These are phyloP conservation scores for Diversispora eburnea DNA, from an alignment of 192 early-diverging fungal species.

Conservation along the genomic window DNA sequence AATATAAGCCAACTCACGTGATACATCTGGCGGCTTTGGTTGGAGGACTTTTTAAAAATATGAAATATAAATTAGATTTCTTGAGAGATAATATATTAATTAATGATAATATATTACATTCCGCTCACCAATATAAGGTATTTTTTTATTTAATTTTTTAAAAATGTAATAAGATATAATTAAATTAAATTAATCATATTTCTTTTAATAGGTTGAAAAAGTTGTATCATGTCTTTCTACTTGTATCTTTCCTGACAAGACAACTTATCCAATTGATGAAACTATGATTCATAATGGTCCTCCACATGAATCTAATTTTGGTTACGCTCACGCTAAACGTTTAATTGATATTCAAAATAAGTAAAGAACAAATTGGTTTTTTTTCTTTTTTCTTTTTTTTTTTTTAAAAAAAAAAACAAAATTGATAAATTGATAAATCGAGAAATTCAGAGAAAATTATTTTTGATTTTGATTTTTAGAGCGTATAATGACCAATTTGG, in stretches of 20 bases:
- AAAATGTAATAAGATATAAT: neutral
- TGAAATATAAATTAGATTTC: conserved; percentile 76
- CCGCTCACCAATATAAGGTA: conserved; percentile 58
- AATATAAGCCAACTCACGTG: conserved; percentile 73
- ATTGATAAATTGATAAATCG: too few relatives aligned
- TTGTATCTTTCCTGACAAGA: conserved; percentile 83
- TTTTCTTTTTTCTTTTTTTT: neutral
- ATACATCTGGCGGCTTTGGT: conserved; percentile 73
- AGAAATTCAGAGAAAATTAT: too few relatives aligned
- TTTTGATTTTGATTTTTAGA: conserved; percentile 33
- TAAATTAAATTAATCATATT: neutral
- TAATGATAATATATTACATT: conserved; percentile 72
- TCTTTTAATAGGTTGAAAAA: conserved; percentile 59
- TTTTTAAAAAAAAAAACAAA: neutral
- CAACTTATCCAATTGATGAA: conserved; percentile 80
- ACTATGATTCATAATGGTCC: conserved; percentile 81
- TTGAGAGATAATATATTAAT: conserved; percentile 73
- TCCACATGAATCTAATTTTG: conserved; percentile 77
- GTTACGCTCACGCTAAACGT: conserved; percentile 78
- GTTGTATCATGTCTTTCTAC: conserved; percentile 84
- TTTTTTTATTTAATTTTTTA: conserved; percentile 14
- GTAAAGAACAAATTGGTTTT: conserved; percentile 41
- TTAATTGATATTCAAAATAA: conserved; percentile 81
- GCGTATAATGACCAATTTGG: conserved; percentile 78
- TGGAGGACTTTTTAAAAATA: conserved; percentile 79